Evolutionary conservation across 768 basidiomycete species (phyloP), one percentile per base, ranked within the genome.

Genomic region (Pleurotus salmoneostramineus): DNA sequence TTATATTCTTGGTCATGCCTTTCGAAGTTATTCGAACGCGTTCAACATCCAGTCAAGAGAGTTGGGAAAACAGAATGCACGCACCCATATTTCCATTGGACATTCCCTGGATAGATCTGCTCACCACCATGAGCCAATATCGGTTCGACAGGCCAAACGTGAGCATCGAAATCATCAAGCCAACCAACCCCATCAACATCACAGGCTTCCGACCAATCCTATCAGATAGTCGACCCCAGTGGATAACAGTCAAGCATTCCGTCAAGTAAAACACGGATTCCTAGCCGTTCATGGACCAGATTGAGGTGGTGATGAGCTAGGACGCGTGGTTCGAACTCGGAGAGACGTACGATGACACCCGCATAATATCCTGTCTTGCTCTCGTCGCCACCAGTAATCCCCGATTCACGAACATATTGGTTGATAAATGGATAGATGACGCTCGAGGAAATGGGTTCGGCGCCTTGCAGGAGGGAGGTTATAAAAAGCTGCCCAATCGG

Each of bases 331-430:
- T 27, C 42, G 44, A 31, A 6, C 21, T 32, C 21, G 14, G 31
- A 14, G 12, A 31, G 14, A 58, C 58, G 57, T 32, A 85, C 70
- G 57, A 86, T 83, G 50, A 87, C 63, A 35, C 84, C 85, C 27
- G 83, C 85, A 64, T 88, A 88, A 63, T 87, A 88, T 34, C 86
- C 86, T 3, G 86, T 81, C 69, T 83, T 84, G 50, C 76, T 74
- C 45, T 82, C 78, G 57, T 88, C 83, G n/a, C 85, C 86, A 17
- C 81, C 81, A 1, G 84, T 86, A 33, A 88, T 74, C 32, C 78
- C 83, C 17, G 85, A 72, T 61, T 85, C 85, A 31, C 79, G 73
- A 27, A 88, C 77, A n/a, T 87, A 75, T 83, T 87, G 56, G 42
- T 50, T 64, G 63, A 69, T 58, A 48, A 68, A 66, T 33, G 64